A percentile compares a stretch with the other conserved stretches of the same genome.
These are phyloP conservation scores for Ehretia macrophylla DNA, from an alignment of 257 asterid genomes.

Conservation along the genomic window DNA sequence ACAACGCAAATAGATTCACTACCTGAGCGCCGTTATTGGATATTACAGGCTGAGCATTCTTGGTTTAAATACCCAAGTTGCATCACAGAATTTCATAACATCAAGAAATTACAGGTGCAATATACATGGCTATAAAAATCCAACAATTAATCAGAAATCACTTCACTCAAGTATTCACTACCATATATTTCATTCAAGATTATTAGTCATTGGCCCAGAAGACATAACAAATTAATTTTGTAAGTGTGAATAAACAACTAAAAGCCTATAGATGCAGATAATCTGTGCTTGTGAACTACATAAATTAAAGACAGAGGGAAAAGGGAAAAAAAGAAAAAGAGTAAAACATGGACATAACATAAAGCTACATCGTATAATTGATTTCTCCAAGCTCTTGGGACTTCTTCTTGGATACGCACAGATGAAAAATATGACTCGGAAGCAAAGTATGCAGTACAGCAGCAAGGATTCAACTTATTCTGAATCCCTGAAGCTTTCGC, in stretches of 20 bases:
- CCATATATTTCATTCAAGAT: not conserved
- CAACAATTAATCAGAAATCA: no score
- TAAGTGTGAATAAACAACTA: constrained; percentile 32
- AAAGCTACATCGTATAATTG: constrained; percentile 35
- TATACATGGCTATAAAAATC: no score
- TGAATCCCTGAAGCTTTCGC: constrained; percentile 71
- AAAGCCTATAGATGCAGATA: constrained; percentile 41
- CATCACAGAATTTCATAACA: no score
- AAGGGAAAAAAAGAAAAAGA: not conserved
- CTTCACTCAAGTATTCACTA: no score
- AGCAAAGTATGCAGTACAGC: constrained; percentile 6
- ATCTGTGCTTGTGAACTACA: constrained; percentile 32
- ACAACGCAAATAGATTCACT: no score
- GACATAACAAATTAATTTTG: constrained; percentile 20
- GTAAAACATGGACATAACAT: constrained; percentile 20
- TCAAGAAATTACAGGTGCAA: no score
- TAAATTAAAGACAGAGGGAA: constrained; percentile 16
- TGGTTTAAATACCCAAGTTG: no score
- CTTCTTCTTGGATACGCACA: constrained; percentile 41
- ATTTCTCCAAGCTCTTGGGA: constrained; percentile 15
- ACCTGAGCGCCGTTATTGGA: no score
- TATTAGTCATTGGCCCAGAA: constrained; percentile 12
- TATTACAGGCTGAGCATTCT: no score
- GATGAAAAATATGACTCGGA: constrained; percentile 23
- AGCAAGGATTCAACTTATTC: constrained; percentile 34